These are phyloP conservation scores for Blastobotrys malaysiensis DNA, from an alignment of 1,139 yeast species.

Conservation along the genomic window DNA sequence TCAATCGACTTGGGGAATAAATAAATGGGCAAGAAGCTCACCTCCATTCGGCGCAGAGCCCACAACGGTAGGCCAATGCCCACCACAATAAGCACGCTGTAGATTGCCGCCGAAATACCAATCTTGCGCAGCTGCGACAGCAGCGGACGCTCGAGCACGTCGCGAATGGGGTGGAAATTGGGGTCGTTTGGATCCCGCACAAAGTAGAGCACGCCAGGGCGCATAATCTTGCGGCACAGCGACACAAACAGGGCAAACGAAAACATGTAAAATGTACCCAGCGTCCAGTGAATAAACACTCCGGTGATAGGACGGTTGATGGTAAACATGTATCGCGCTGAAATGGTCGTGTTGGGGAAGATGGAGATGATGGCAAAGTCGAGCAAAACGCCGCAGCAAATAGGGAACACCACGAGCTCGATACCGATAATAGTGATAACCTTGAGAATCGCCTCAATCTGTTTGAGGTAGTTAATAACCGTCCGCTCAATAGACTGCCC, in stretches of 20 bases:
- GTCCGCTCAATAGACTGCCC: slow-evolving; percentile 16
- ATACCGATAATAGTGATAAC: slow-evolving; percentile 70
- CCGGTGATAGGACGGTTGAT: slow-evolving; percentile 25
- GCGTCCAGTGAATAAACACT: slow-evolving; percentile 51
- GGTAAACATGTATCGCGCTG: slow-evolving; percentile 4
- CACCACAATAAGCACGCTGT: slow-evolving; percentile 61
- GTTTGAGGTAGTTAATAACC: slow-evolving; percentile 22
- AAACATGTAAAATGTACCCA: slow-evolving; percentile 85
- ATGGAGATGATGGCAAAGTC: slow-evolving; percentile 53
- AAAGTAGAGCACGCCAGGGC: slow-evolving; percentile 87
- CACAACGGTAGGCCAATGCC: slow-evolving; percentile 72
- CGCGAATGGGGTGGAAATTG: slow-evolving; percentile 80
- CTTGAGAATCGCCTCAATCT: slow-evolving; percentile 55
- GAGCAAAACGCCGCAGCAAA: slow-evolving; percentile 75
- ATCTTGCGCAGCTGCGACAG: slow-evolving; percentile 68
- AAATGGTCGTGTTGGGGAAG: slow-evolving; percentile 21
- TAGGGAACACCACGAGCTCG: slow-evolving; percentile 80
- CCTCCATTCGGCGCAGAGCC: slow-evolving; percentile 40
- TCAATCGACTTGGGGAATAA: slow-evolving; percentile 9
- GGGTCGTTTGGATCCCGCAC: slow-evolving; percentile 95
- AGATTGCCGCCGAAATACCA: slow-evolving; percentile 67
- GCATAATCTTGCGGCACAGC: slow-evolving; percentile 69
- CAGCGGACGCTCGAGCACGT: slow-evolving; percentile 76
- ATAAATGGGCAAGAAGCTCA: slow-evolving; percentile 28
- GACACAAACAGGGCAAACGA: slow-evolving; percentile 81